Percentiles rank a stretch among this genome's conserved stretches.
phyloP scores from a whole-genome alignment of 768 basidiomycete species.

The Amanita fuliginea region DNA sequence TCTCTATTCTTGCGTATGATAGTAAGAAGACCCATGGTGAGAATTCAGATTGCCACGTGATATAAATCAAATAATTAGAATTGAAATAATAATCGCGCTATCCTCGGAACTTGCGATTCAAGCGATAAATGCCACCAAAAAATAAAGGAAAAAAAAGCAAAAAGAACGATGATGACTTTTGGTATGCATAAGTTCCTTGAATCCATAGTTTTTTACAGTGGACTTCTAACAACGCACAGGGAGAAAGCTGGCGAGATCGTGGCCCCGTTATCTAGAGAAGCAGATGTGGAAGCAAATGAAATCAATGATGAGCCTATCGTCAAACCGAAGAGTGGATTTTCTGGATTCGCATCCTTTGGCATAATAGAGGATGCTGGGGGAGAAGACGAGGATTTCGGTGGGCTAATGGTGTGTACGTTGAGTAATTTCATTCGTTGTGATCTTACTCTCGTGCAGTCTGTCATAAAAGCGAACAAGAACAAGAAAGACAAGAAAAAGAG shows the following conservation, averaged over 20 bases:
- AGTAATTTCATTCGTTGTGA: conserved; percentile 6
- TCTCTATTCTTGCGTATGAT: conserved; percentile 93
- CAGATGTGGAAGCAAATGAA: conserved; percentile 19
- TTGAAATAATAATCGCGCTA: background rate
- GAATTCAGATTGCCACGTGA: background rate
- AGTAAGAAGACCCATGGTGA: conserved; percentile 81
- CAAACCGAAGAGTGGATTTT: conserved; percentile 28
- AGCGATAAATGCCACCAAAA: conserved; percentile 35
- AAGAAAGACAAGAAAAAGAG: conserved; percentile 51
- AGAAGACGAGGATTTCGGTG: conserved; percentile 54
- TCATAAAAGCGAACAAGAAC: conserved; percentile 44
- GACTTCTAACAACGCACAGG: conserved; percentile 26
- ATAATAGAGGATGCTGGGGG: conserved; percentile 34
- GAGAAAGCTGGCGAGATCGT: conserved; percentile 54
- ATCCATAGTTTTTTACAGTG: background rate
- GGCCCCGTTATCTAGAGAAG: conserved; percentile 17
- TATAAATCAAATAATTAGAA: background rate
- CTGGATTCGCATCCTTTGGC: conserved; percentile 39
- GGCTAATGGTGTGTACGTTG: conserved; percentile 51
- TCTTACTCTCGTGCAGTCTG: conserved; percentile 32
- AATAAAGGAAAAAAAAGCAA: conserved; percentile 85
- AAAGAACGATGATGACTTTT: conserved; percentile 74
- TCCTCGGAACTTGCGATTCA: background rate
- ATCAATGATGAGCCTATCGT: conserved; percentile 17
- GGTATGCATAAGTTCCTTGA: conserved; percentile 33